A percentile compares a stretch with the other conserved stretches of the same genome.
phyloP scores from a whole-genome alignment of 306 rosid species.

The Medicago arabica region DNA sequence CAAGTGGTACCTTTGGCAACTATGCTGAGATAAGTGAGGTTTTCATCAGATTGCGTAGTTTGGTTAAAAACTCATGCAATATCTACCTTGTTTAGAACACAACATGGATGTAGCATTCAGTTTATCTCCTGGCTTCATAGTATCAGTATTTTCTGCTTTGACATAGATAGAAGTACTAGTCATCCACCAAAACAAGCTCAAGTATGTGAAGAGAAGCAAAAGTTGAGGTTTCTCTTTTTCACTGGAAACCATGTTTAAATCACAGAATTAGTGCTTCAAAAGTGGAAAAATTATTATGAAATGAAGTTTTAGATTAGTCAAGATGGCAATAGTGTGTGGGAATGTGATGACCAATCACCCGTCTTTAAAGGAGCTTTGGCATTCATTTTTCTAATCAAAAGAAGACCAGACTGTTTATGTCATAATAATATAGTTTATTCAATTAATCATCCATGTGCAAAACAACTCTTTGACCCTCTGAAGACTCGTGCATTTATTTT shows the following conservation, averaged over 20 bases:
- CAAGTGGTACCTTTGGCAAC: not conserved
- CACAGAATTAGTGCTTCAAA: too few relatives aligned
- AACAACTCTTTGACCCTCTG: too few relatives aligned
- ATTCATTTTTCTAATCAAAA: not conserved
- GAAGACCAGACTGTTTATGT: not conserved
- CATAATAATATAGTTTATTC: too few relatives aligned
- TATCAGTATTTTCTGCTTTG: not conserved
- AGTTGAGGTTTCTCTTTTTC: too few relatives aligned
- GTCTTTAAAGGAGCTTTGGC: not conserved
- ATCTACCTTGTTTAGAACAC: constrained; percentile 3
- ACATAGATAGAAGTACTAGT: not conserved
- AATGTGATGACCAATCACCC: not conserved
- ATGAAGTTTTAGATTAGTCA: too few relatives aligned
- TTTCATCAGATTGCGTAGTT: not conserved
- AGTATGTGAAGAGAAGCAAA: not conserved
- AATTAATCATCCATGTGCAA: too few relatives aligned
- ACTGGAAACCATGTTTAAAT: too few relatives aligned
- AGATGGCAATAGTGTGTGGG: not conserved
- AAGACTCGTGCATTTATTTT: too few relatives aligned
- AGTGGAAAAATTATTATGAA: too few relatives aligned
- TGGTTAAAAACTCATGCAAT: not conserved
- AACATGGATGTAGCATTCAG: not conserved
- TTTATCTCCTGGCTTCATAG: not conserved
- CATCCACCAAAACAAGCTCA: not conserved
- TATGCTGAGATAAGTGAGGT: not conserved